These are phyloP conservation scores for Drechmeria coniospora DNA, from an alignment of 2,329 filamentous ascomycete genomes.

Conservation along the genomic window DNA sequence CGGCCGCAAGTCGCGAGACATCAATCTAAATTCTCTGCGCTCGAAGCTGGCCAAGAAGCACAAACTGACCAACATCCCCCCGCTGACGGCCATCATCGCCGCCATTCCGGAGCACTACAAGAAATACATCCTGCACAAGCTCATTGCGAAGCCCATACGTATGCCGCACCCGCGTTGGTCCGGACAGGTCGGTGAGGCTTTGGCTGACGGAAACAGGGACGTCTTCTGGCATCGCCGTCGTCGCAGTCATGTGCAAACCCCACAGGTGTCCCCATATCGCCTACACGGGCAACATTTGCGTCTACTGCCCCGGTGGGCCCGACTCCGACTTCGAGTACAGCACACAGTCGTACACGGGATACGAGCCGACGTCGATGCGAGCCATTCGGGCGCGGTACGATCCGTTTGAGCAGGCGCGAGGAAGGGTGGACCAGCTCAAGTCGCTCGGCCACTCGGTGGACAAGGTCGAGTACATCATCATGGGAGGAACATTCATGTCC, in stretches of 20 bases:
- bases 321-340: slow-evolving; percentile 99
- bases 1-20: slow-evolving; percentile 60
- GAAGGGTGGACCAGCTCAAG: slow-evolving; percentile 92
- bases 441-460: slow-evolving; percentile 91
- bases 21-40: slow-evolving; percentile 83
- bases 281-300: slow-evolving; percentile 97
- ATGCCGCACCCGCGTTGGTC: slow-evolving; percentile 8
- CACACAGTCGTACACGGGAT: slow-evolving; percentile 96
- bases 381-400: slow-evolving; percentile 95
- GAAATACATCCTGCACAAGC: slow-evolving; percentile 92
- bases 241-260: slow-evolving; percentile 99
- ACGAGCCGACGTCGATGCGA: slow-evolving; percentile 96
- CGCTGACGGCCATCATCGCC: slow-evolving; percentile 90
- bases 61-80: slow-evolving; percentile 71
- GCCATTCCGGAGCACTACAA: slow-evolving; percentile 99
- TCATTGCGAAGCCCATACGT: slow-evolving; percentile 94
- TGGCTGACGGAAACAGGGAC: slow-evolving; percentile 43
- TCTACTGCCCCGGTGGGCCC: slow-evolving; percentile 93
- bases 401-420: slow-evolving; percentile 91
- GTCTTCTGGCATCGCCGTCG: slow-evolving; percentile 91
- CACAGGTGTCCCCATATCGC: slow-evolving; percentile 95
- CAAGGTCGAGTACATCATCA: slow-evolving; percentile 99
- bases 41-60: slow-evolving; percentile 88
- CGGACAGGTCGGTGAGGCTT: not conserved
- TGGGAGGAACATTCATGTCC: slow-evolving; percentile 99